Evolutionary conservation across 345 rosid genomes (phyloP).

Genomic region (Barbarea vulgaris): DNA sequence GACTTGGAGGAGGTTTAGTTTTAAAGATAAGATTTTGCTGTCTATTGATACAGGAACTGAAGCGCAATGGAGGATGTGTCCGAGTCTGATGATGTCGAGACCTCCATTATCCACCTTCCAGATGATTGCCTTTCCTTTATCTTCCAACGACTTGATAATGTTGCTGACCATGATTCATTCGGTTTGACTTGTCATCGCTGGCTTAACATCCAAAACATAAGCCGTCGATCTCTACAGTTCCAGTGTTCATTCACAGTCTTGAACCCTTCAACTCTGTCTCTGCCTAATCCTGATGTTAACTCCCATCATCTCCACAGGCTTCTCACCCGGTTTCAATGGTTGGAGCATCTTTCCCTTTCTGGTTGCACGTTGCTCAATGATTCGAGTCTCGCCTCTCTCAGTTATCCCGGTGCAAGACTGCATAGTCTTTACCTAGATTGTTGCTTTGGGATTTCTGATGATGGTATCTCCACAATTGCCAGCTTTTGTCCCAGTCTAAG

Average conservation of each 20-base stretch:
- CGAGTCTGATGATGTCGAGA: slow-evolving; percentile 25
- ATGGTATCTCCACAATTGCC: slow-evolving; percentile 54
- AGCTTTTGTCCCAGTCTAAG: slow-evolving; percentile 54
- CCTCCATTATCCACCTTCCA: slow-evolving; percentile 58
- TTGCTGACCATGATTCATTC: slow-evolving; percentile 65
- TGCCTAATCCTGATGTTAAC: slow-evolving; percentile 34
- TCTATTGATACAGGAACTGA: background rate
- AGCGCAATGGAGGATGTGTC: slow-evolving; percentile 51
- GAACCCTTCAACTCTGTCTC: slow-evolving; percentile 43
- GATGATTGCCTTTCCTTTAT: slow-evolving; percentile 75
- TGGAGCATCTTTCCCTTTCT: slow-evolving; percentile 59
- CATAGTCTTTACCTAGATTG: slow-evolving; percentile 60
- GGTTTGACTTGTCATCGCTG: slow-evolving; percentile 72
- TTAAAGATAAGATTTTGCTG: slow-evolving; percentile 2
- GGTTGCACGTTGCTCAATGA: slow-evolving; percentile 66
- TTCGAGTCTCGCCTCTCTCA: slow-evolving; percentile 52
- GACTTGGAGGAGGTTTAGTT: background rate
- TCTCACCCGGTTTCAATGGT: slow-evolving; percentile 67
- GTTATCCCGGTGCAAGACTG: slow-evolving; percentile 53
- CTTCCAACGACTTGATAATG: slow-evolving; percentile 52
- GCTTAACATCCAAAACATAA: slow-evolving; percentile 64
- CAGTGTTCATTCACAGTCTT: slow-evolving; percentile 51
- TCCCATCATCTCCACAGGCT: slow-evolving; percentile 56
- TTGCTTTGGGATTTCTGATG: slow-evolving; percentile 63
- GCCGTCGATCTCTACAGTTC: slow-evolving; percentile 57